A percentile compares a stretch with the other conserved stretches of the same genome.
phyloP scores from a whole-genome alignment of 1,284 basidiomycete species.

The Cryptococcus maquisensis region DNA sequence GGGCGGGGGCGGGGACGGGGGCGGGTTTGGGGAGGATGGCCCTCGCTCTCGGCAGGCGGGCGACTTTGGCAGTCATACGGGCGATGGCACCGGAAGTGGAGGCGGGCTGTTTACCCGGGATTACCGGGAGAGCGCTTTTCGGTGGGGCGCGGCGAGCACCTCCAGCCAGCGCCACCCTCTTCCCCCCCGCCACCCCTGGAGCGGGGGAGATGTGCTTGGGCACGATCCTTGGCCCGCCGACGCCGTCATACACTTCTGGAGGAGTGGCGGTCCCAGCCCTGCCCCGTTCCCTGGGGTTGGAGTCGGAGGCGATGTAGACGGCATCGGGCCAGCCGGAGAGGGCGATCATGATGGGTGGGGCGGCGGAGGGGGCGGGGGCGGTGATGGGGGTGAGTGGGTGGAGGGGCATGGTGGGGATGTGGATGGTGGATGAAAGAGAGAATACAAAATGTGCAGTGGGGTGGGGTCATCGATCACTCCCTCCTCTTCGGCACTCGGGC shows the following conservation, averaged over 20 bases:
- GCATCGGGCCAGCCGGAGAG: constrained; percentile 34
- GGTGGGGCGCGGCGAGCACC: not conserved
- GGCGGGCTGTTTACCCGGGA: not conserved
- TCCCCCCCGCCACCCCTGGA: not conserved
- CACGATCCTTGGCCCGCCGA: not conserved
- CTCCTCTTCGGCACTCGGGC: not conserved
- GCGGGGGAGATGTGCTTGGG: not conserved
- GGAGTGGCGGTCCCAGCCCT: not conserved
- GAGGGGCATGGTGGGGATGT: too few relatives aligned
- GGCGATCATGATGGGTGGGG: constrained; percentile 23
- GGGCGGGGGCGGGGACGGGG: not conserved
- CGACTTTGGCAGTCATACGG: not conserved
- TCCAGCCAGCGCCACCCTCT: not conserved
- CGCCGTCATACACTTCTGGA: constrained; percentile 12
- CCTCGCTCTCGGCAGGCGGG: not conserved
- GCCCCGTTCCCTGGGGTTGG: not conserved
- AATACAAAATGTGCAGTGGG: too few relatives aligned
- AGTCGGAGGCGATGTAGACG: constrained; percentile 17
- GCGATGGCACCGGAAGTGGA: not conserved
- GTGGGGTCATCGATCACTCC: too few relatives aligned
- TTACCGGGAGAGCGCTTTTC: not conserved
- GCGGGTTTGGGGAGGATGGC: not conserved
- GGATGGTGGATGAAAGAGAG: too few relatives aligned
- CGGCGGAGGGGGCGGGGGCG: not conserved
- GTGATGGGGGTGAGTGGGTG: not conserved